Evolutionary conservation across 306 rosid species (phyloP).

Genomic region (Pterocarpus macrocarpus): DNA sequence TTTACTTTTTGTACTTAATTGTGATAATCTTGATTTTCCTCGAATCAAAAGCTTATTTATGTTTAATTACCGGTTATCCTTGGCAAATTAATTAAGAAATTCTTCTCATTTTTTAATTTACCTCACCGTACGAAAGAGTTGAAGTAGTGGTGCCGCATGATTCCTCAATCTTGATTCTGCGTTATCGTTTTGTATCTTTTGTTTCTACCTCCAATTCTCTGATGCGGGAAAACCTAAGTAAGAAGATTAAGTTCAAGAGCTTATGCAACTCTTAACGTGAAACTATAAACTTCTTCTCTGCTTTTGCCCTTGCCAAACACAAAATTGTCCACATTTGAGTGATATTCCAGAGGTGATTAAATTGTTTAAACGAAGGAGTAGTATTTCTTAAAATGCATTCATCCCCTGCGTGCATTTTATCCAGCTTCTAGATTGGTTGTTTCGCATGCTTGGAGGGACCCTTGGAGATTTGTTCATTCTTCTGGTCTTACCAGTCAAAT

Average conservation of each 20-base stretch:
- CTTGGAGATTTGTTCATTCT: no score
- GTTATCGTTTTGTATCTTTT: not conserved
- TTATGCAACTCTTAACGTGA: not conserved
- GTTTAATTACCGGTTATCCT: not conserved
- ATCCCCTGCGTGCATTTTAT: no score
- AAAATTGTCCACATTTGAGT: conserved; percentile 1
- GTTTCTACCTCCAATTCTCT: no score
- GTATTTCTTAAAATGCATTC: no score
- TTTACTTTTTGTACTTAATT: conserved; percentile 10
- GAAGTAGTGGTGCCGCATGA: no score
- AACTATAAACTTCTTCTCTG: not conserved
- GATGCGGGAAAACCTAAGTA: not conserved
- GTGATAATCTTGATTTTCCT: conserved; percentile 19
- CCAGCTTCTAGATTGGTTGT: no score
- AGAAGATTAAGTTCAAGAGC: not conserved
- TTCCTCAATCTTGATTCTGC: not conserved
- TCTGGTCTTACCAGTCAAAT: no score
- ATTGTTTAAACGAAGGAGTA: no score
- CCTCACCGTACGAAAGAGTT: no score
- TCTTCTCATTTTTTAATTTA: no score
- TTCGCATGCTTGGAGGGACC: no score
- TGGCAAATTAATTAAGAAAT: not conserved
- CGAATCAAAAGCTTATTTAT: conserved; percentile 24
- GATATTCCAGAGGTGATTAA: no score
- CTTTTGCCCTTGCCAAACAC: not conserved